Conservation (phyloP, 257 asterid genomes). For the Solanum medicagineum region DNA sequence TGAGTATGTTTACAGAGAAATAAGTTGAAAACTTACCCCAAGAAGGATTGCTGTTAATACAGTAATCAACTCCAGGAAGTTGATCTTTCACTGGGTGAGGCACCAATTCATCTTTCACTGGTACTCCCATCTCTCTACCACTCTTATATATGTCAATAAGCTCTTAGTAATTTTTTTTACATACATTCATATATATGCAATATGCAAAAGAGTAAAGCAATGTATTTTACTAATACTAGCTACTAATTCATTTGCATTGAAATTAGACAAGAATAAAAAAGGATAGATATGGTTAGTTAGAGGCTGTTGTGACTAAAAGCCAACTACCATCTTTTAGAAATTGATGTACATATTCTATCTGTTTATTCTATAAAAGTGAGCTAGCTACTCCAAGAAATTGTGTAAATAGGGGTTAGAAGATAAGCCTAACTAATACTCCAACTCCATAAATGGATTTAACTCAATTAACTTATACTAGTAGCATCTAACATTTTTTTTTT, state of each 20-base stretch:
- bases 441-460: not conserved
- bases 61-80: slow-evolving; percentile 58
- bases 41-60: slow-evolving; percentile 76
- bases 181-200: not conserved
- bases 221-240: not conserved
- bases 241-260: not conserved
- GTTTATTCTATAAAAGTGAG: not conserved
- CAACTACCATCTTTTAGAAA: not conserved
- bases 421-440: not conserved
- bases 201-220: not conserved
- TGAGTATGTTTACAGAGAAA: not conserved
- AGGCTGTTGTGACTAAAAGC: not conserved
- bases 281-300: not conserved
- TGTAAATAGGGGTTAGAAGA: not conserved
- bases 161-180: not conserved
- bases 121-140: slow-evolving; percentile 1
- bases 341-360: not conserved
- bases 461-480: not conserved
- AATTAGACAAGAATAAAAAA: not conserved
- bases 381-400: not conserved
- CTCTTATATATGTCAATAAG: not conserved
- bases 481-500: not conserved
- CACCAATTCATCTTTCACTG: slow-evolving; percentile 45
- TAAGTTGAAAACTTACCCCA: slow-evolving; percentile 39
- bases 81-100: slow-evolving; percentile 86